phyloP scores from a whole-genome alignment of 2,329 filamentous ascomycete genomes.

The Trichophaea hybrida region DNA sequence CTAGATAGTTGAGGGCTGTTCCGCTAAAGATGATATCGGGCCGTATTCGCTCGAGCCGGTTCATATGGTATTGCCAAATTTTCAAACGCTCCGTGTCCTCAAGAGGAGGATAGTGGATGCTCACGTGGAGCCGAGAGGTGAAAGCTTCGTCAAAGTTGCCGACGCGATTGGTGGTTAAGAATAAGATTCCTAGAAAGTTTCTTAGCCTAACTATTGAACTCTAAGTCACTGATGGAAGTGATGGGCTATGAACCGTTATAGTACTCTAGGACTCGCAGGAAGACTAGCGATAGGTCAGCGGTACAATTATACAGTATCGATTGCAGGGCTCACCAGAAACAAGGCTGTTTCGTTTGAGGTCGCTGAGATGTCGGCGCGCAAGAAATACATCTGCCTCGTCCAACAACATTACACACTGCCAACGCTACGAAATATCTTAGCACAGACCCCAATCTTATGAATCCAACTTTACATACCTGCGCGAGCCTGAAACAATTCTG shows the following conservation, averaged over 20 bases:
- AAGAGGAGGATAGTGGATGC: constrained; percentile 31
- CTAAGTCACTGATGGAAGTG: neutral
- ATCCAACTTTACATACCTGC: constrained; percentile 26
- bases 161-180: constrained; percentile 40
- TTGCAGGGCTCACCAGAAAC: constrained; percentile 24
- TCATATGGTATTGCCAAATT: constrained; percentile 3
- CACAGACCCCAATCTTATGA: too few species aligned
- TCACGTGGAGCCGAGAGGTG: constrained; percentile 38
- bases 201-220: neutral
- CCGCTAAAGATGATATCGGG: neutral
- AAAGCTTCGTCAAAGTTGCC: constrained; percentile 39
- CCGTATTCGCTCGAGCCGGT: neutral
- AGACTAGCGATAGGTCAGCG: neutral
- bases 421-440: constrained; percentile 22
- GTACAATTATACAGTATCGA: neutral
- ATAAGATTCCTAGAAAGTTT: constrained; percentile 33
- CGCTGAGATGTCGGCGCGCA: constrained; percentile 14
- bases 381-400: constrained; percentile 30
- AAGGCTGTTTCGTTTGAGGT: constrained; percentile 25
- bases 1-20: neutral
- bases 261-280: neutral
- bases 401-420: constrained; percentile 32
- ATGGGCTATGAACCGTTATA: neutral
- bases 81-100: neutral
- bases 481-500: constrained; percentile 37